These are phyloP conservation scores for Diaporthe sp. DNA, from an alignment of 2,329 filamentous ascomycete genomes.

Conservation along the genomic window DNA sequence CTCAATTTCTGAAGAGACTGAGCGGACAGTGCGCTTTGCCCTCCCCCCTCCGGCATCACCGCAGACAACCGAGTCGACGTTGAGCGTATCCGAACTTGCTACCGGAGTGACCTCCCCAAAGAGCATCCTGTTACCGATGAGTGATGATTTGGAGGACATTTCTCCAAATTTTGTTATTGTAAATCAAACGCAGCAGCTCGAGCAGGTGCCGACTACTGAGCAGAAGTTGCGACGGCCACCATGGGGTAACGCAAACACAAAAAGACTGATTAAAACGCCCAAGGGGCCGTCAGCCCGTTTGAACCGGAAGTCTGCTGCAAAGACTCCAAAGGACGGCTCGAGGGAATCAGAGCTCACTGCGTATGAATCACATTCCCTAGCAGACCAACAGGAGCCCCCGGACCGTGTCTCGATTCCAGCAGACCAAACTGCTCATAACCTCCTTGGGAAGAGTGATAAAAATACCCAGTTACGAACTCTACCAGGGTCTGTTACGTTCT, in stretches of 20 bases:
- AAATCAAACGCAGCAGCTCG: background rate
- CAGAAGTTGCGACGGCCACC: background rate
- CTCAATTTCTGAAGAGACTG: background rate
- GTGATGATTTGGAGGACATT: background rate
- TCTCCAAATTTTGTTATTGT: background rate
- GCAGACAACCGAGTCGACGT: background rate
- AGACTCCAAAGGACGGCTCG: background rate
- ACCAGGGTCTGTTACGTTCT: background rate
- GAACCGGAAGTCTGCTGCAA: background rate
- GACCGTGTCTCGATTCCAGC: background rate
- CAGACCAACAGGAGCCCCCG: background rate
- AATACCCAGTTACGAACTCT: background rate
- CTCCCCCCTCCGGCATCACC: background rate
- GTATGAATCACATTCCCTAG: background rate
- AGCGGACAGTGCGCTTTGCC: background rate
- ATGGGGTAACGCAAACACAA: background rate
- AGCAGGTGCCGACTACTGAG: background rate
- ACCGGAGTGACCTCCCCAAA: background rate
- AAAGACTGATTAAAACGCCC: background rate
- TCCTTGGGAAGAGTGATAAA: background rate
- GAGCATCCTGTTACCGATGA: background rate
- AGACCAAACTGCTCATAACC: background rate
- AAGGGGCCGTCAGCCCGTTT: background rate
- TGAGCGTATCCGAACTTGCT: background rate
- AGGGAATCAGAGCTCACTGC: background rate